Evolutionary conservation across 2,329 filamentous ascomycete species (phyloP).

Genomic region (Fonsecaea multimorphosa): DNA sequence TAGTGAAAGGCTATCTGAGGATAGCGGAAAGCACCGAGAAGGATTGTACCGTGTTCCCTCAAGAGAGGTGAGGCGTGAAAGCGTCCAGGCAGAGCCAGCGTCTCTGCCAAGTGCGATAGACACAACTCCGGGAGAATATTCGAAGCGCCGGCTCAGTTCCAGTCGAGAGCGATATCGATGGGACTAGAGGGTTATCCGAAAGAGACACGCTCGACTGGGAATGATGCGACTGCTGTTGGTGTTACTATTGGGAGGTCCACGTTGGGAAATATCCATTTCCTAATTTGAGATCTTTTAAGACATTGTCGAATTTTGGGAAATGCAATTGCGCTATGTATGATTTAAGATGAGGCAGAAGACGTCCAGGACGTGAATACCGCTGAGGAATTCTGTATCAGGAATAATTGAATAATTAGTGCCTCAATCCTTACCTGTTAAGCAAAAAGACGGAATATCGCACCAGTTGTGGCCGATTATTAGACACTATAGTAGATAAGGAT

Average conservation of each 20-base stretch:
- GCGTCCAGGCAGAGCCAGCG: slow-evolving; percentile 8
- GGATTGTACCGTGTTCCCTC: background rate
- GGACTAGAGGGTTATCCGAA: slow-evolving; percentile 9
- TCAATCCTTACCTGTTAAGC: too few relatives aligned
- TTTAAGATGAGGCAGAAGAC: background rate
- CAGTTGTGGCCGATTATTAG: too few relatives aligned
- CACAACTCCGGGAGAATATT: slow-evolving; percentile 16
- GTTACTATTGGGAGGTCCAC: too few relatives aligned
- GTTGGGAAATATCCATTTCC: background rate
- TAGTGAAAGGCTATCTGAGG: background rate
- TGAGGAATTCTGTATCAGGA: background rate
- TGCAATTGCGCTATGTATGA: background rate
- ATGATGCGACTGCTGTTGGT: background rate
- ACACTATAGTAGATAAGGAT: too few relatives aligned
- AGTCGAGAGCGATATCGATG: slow-evolving; percentile 16
- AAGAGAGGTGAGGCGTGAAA: slow-evolving; percentile 3
- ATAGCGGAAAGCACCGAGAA: background rate
- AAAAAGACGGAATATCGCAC: too few relatives aligned
- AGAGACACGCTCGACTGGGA: background rate
- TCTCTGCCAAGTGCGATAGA: slow-evolving; percentile 18
- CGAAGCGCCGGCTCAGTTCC: slow-evolving; percentile 19
- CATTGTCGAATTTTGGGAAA: background rate
- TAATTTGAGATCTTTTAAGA: background rate
- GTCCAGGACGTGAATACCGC: background rate
- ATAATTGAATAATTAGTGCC: too few relatives aligned